phyloP scores from a whole-genome alignment of 2,329 filamentous ascomycete genomes.

The Helicocarpus griseus region DNA sequence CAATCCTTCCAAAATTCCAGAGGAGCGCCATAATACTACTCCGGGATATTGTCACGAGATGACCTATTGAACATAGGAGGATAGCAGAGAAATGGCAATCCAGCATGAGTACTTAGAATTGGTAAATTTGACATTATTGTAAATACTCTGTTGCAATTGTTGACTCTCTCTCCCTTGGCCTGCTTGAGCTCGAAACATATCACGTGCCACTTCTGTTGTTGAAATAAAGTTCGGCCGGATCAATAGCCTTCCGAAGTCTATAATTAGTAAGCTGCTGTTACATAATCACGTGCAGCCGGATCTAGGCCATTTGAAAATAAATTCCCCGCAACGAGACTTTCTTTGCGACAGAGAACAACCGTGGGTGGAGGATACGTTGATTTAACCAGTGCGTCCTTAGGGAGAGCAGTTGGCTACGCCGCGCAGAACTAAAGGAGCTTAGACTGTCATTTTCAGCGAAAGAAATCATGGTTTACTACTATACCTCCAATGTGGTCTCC shows the following conservation, averaged over 20 bases:
- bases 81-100: background rate
- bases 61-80: no score
- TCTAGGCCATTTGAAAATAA: background rate
- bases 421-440: no score
- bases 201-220: no score
- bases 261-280: background rate
- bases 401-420: no score
- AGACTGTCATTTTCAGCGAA: no score
- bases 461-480: slow-evolving; percentile 81
- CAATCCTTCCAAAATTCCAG: no score
- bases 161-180: background rate
- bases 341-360: background rate
- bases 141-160: background rate
- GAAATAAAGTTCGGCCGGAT: background rate
- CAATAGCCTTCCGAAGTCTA: background rate
- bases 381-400: background rate
- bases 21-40: no score
- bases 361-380: background rate
- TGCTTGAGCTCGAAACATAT: no score
- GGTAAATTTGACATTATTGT: background rate
- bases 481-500: slow-evolving; percentile 72
- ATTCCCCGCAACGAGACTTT: background rate
- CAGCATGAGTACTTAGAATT: background rate
- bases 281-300: background rate
- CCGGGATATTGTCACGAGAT: no score